phyloP scores from a whole-genome alignment of 768 basidiomycete species.

The Suillus hirtellus region DNA sequence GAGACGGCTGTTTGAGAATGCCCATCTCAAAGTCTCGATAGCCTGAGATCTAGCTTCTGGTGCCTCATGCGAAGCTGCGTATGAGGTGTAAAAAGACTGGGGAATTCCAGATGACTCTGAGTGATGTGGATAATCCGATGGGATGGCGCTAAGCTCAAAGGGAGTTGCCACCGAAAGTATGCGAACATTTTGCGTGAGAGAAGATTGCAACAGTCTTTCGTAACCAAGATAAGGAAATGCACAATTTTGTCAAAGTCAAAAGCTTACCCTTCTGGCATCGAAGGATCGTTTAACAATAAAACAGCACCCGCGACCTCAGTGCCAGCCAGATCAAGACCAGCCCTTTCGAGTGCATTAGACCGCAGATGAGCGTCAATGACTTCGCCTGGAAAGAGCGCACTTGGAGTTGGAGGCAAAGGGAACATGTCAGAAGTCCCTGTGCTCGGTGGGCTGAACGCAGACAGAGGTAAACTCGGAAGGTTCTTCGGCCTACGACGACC shows the following conservation, averaged over 20 bases:
- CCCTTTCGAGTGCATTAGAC: constrained; percentile 33
- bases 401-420: constrained; percentile 68
- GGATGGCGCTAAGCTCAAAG: constrained; percentile 53
- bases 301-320: constrained; percentile 44
- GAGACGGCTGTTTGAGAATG: constrained; percentile 57
- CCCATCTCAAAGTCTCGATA: constrained; percentile 62
- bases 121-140: constrained; percentile 40
- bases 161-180: constrained; percentile 58
- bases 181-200: neutral
- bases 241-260: neutral
- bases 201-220: constrained; percentile 10
- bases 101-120: constrained; percentile 37
- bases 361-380: constrained; percentile 73
- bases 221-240: neutral
- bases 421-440: constrained; percentile 67
- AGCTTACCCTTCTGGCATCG: neutral
- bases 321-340: constrained; percentile 3
- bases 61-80: constrained; percentile 44
- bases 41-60: constrained; percentile 45
- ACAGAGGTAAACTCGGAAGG: constrained; percentile 71
- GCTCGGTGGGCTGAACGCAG: constrained; percentile 74
- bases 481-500: constrained; percentile 66
- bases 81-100: constrained; percentile 59
- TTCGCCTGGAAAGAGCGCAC: constrained; percentile 57
- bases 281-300: neutral